Evolutionary conservation across 2,329 filamentous ascomycete species (phyloP).

Genomic region (Coniochaeta pulveracea): DNA sequence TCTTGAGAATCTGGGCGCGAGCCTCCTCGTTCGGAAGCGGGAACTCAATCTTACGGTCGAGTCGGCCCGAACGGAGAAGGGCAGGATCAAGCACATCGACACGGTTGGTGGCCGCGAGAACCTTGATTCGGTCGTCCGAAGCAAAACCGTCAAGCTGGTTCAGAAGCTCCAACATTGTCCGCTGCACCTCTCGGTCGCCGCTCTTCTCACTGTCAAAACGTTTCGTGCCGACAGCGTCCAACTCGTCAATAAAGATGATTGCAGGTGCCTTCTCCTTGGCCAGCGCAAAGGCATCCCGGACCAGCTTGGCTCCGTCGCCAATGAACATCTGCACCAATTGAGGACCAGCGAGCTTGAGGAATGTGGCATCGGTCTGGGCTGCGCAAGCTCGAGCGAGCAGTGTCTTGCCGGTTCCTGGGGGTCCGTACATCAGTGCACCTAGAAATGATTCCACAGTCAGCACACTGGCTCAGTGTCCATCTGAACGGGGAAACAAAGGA

Average conservation of each 20-base stretch:
- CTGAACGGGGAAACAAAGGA: no score
- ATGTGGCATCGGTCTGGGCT: conserved; percentile 95
- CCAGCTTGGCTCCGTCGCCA: conserved; percentile 93
- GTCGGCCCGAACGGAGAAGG: conserved; percentile 77
- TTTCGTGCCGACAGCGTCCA: conserved; percentile 97
- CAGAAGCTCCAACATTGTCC: conserved; percentile 96
- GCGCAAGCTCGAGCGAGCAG: conserved; percentile 91
- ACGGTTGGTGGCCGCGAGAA: conserved; percentile 87
- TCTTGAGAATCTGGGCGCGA: conserved; percentile 90
- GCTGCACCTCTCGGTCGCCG: conserved; percentile 93
- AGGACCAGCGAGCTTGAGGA: conserved; percentile 94
- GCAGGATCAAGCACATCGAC: conserved; percentile 90
- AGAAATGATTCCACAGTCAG: no score
- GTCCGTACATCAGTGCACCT: conserved; percentile 98
- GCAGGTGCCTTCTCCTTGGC: conserved; percentile 98
- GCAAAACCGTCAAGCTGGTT: conserved; percentile 98
- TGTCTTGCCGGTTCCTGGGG: conserved; percentile 82
- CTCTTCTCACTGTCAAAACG: conserved; percentile 98
- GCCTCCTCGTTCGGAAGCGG: conserved; percentile 96
- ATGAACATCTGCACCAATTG: conserved; percentile 99
- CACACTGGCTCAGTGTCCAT: no score
- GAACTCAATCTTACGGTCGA: conserved; percentile 97
- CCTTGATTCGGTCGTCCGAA: conserved; percentile 93
- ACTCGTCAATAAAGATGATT: conserved; percentile 98
- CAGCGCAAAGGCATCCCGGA: conserved; percentile 92